Base-by-base conservation (phyloP, 2,329 filamentous ascomycete genomes). In the Cyphellophora attinorum region DNA sequence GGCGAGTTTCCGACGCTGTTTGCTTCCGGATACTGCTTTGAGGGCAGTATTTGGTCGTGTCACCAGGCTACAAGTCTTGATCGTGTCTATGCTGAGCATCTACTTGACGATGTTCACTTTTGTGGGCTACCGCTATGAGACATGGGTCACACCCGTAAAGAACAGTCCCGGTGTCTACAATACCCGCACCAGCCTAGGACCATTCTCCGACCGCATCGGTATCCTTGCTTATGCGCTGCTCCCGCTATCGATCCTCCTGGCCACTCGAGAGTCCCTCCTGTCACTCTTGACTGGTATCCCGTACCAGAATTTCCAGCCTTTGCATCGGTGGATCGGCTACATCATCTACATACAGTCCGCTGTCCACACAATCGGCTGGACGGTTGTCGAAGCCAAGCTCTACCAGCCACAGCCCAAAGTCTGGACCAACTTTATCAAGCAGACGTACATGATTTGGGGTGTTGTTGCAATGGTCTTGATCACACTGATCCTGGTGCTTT, bases 261-360 rank as follows among this genome's bases (percentile, higher is more conserved):
- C 72, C n/a, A 77, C 66, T 38, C 69, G 81, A 27, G 81, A 86
- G 52, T 81, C 76, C 1, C 61, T 85, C 2, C 67, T 86, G 3
- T 81, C 76, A 1, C 53, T 81, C 11, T 55, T 84, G 31, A 86
- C 81, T 0, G 81, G 82, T 2, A 65, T 86, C 1, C 80, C 82
- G 0, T 84, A 85, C 49, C 81, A 85, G 46, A 74, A 72, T 48
- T 85, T 86, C 66, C 79, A 81, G 56, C 86, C 86, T 51, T 60
- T 86, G 13, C 81, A 85, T 54, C 76, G 80, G 19, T 86, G 81
- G 81, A 61, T 79, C 0, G 81, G 82, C 5, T 79, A 80, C 41
- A 67, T 86, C 48, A 84, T 88, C 43, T 72, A 83, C 35, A 52
- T 74, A 1, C 81, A 86, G 51, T 70, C 74, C 3, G 58, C 67